These are phyloP conservation scores for Apiotrichum siamense DNA, from an alignment of 1,284 basidiomycete genomes.

Conservation along the genomic window DNA sequence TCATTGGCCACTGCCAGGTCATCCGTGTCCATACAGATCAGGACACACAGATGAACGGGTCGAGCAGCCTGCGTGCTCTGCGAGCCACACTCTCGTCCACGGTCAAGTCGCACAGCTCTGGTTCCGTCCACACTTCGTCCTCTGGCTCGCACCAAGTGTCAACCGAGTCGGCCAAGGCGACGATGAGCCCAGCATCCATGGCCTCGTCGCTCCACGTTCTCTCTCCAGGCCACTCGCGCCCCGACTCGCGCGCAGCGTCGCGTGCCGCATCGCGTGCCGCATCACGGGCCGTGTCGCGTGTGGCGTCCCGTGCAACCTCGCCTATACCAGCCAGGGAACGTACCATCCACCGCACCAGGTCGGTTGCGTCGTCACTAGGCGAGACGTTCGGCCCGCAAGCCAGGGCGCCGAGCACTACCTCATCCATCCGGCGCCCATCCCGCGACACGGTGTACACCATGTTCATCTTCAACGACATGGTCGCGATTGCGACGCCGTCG, in stretches of 20 bases:
- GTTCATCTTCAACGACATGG: conserved; percentile 64
- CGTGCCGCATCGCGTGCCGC: background rate
- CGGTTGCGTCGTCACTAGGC: conserved; percentile 15
- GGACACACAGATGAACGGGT: conserved; percentile 15
- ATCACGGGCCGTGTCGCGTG: no score
- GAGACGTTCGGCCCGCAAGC: conserved; percentile 14
- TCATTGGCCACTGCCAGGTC: conserved; percentile 63
- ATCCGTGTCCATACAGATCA: conserved; percentile 29
- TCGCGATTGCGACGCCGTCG: conserved; percentile 52
- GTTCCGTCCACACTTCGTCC: background rate
- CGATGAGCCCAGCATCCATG: background rate
- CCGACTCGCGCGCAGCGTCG: background rate
- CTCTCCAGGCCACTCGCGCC: conserved; percentile 1
- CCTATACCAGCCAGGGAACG: background rate
- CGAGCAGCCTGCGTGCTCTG: conserved; percentile 23
- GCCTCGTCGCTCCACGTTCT: conserved; percentile 6
- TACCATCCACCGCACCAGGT: conserved; percentile 4
- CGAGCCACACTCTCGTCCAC: conserved; percentile 17
- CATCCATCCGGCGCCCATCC: conserved; percentile 9
- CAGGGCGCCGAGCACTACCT: background rate
- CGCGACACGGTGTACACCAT: conserved; percentile 49
- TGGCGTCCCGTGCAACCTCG: background rate
- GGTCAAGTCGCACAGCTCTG: conserved; percentile 1
- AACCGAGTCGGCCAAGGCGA: background rate
- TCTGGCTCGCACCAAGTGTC: background rate